Conservation (phyloP, 441 rosid species). For the Kokia cookei region DNA sequence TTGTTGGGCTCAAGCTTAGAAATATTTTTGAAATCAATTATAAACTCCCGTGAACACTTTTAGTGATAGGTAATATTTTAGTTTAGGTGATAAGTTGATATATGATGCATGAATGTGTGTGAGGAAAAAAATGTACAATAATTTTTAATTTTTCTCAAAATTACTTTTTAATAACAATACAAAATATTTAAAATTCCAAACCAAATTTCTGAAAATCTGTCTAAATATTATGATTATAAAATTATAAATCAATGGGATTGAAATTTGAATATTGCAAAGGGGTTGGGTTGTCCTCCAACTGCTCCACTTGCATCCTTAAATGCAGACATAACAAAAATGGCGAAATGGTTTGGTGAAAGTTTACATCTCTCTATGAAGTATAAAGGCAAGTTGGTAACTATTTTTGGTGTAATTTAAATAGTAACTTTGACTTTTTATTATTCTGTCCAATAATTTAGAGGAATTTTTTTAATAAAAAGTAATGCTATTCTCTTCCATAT, state of each 20-base stretch:
- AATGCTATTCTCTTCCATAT: background rate
- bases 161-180: too few relatives aligned
- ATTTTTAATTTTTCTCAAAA: too few relatives aligned
- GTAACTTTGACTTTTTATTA: background rate
- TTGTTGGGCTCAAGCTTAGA: too few relatives aligned
- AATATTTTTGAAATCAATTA: too few relatives aligned
- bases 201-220: too few relatives aligned
- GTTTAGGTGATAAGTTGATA: too few relatives aligned
- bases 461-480: background rate
- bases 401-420: background rate
- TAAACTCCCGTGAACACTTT: too few relatives aligned
- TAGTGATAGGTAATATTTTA: too few relatives aligned
- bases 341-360: background rate
- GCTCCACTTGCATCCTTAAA: background rate
- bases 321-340: background rate
- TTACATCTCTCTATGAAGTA: background rate
- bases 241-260: background rate
- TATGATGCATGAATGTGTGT: too few relatives aligned
- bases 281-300: slow-evolving; percentile 11
- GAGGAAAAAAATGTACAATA: too few relatives aligned
- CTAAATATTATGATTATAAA: background rate
- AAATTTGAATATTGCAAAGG: background rate
- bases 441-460: background rate
- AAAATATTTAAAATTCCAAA: too few relatives aligned
- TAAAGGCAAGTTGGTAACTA: background rate